Percentiles rank a stretch among this genome's conserved stretches.
phyloP scores from a whole-genome alignment of 176 grass and related monocot genomes.

The Pontederia crassipes region DNA sequence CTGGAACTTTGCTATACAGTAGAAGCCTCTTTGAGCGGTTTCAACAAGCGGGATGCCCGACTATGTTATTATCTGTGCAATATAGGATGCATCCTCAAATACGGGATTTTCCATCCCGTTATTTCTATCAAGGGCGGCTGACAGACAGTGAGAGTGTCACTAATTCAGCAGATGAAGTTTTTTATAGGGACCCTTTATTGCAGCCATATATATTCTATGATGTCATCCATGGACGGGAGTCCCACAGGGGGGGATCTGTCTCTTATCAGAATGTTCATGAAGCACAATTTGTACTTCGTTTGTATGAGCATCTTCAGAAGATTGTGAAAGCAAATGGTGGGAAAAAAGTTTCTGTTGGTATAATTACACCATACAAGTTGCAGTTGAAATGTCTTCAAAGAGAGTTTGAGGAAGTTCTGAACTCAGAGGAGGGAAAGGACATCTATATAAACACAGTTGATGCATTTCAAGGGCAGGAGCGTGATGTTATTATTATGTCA shows the following conservation, averaged over 20 bases:
- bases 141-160: conserved; percentile 81
- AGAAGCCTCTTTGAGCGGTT: conserved; percentile 99
- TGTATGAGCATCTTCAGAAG: conserved; percentile 84
- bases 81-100: conserved; percentile 99
- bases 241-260: conserved; percentile 83
- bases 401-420: conserved; percentile 79
- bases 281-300: conserved; percentile 68
- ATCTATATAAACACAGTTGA: conserved; percentile 99
- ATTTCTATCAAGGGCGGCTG: conserved; percentile 90
- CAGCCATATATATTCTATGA: conserved; percentile 88
- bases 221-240: conserved; percentile 83
- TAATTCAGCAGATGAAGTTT: conserved; percentile 63
- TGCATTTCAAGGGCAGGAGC: conserved; percentile 99
- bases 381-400: conserved; percentile 95
- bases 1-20: conserved; percentile 91
- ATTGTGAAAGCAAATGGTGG: conserved; percentile 65
- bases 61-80: conserved; percentile 88
- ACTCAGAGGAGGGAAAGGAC: conserved; percentile 87
- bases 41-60: conserved; percentile 91
- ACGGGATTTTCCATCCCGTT: conserved; percentile 92
- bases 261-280: conserved; percentile 94
- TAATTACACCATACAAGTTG: conserved; percentile 99
- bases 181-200: conserved; percentile 71
- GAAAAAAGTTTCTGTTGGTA: conserved; percentile 90
- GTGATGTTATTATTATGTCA: conserved; percentile 98